These are phyloP conservation scores for Geotrichum klebahnii DNA, from an alignment of 1,139 yeast genomes.

Conservation along the genomic window DNA sequence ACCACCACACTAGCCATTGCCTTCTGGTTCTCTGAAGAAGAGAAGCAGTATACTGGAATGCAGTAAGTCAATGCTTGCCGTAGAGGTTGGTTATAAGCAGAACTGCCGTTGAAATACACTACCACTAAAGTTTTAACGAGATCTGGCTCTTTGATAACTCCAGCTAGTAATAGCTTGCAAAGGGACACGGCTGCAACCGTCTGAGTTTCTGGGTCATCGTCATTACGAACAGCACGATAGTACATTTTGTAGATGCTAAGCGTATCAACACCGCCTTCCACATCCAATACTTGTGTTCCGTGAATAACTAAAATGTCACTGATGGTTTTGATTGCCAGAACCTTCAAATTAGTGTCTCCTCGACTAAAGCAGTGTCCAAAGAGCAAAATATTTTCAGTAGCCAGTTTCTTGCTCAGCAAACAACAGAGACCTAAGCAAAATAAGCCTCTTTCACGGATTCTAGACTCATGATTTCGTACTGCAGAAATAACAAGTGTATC, in stretches of 20 bases:
- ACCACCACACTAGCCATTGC: constrained; percentile 61
- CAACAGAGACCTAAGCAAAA: constrained; percentile 78
- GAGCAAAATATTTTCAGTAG: constrained; percentile 50
- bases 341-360: constrained; percentile 58
- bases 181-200: constrained; percentile 83
- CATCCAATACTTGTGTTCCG: constrained; percentile 64
- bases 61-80: constrained; percentile 84
- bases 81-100: constrained; percentile 59
- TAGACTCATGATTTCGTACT: constrained; percentile 56
- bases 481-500: constrained; percentile 83
- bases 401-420: constrained; percentile 59
- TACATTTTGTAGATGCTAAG: constrained; percentile 61
- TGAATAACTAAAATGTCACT: constrained; percentile 76
- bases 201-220: constrained; percentile 57
- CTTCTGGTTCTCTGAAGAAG: constrained; percentile 70
- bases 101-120: constrained; percentile 69
- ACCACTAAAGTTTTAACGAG: constrained; percentile 67
- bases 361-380: constrained; percentile 63
- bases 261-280: constrained; percentile 60
- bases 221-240: constrained; percentile 54
- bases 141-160: constrained; percentile 64
- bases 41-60: constrained; percentile 82
- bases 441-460: constrained; percentile 64
- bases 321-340: constrained; percentile 62
- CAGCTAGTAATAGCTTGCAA: constrained; percentile 77